A percentile compares a stretch with the other conserved stretches of the same genome.
Evolutionary conservation across 345 rosid genomes (phyloP).

Genomic region (Isatis tinctoria): DNA sequence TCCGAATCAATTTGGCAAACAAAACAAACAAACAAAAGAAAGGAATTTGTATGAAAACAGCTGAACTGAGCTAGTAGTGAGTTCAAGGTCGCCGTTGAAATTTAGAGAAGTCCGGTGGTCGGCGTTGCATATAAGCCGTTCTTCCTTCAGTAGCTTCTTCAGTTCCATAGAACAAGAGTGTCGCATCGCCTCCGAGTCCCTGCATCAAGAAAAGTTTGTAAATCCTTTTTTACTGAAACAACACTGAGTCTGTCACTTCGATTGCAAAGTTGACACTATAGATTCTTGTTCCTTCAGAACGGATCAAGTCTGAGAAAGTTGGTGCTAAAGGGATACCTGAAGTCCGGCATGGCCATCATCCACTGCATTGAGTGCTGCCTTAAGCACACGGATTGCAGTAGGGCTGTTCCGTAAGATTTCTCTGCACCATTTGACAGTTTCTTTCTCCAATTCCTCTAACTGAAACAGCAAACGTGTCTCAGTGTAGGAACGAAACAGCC

Average conservation of each 20-base stretch:
- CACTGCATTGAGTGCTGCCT: constrained; percentile 87
- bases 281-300: neutral
- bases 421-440: constrained; percentile 89
- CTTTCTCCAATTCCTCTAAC: constrained; percentile 77
- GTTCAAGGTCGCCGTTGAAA: constrained; percentile 66
- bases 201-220: constrained; percentile 20
- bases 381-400: constrained; percentile 83
- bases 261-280: neutral
- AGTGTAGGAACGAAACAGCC: neutral
- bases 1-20: neutral
- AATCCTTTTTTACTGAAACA: neutral
- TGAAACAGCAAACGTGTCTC: constrained; percentile 25
- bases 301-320: neutral
- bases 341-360: constrained; percentile 96
- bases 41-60: neutral
- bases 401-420: constrained; percentile 89
- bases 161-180: constrained; percentile 83
- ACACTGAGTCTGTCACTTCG: too few relatives aligned
- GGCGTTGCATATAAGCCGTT: constrained; percentile 63
- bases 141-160: constrained; percentile 85
- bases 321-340: constrained; percentile 43
- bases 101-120: constrained; percentile 77
- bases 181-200: constrained; percentile 84
- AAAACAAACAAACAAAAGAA: neutral
- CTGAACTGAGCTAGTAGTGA: neutral